Base-by-base conservation (phyloP, 345 rosid species). In the Xanthoceras sorbifolium region DNA sequence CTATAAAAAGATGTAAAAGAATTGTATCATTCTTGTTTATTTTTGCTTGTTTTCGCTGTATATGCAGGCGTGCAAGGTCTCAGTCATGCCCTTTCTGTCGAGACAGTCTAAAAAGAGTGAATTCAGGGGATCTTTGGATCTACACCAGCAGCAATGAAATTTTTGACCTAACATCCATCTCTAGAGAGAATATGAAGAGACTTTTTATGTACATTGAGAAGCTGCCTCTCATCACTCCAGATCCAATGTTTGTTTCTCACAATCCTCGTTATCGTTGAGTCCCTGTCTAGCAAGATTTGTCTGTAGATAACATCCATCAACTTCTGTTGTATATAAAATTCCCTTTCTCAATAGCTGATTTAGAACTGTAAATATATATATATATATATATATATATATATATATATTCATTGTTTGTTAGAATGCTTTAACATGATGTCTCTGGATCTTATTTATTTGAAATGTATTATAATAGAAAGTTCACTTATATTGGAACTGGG, bases 81-180 rank as follows among this genome's bases (percentile, higher is more conserved):
- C 89, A 91, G 63, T 92, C 98, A 0, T 94, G 98, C 80, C 98
- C 98, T 1, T 94, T 94, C 81, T 94, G 98, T 69, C 84, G 98
- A 55, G 91, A 90, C 72, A 90, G 90, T 79, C 92, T 94, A 20
- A 90, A 87, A 77, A 85, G 94, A 65, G 91, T 94, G 4, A 80
- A 88, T 81, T 92, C 97, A 0, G 90, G 89, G 7, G 97, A 94
- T 82, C 90, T 93, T 0, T 94, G 98, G 98, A 84, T 90, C 4
- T 91, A 85, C 78, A 86, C 91, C 6, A 81, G 86, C 78, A 73
- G 69, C 50, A 55, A 69, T 0, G 97, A 94, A 28, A 73, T 83
- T 32, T 86, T 79, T 0, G 97, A 91, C 77, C 57, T 88, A 40
- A 75, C 89, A 34, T 77, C 74, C 15, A 89, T 94, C 67, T 85